Percentiles rank a stretch among this genome's conserved stretches.
These are phyloP conservation scores for Allantophomopsis lycopodina DNA, from an alignment of 2,329 filamentous ascomycete species.

Conservation along the genomic window DNA sequence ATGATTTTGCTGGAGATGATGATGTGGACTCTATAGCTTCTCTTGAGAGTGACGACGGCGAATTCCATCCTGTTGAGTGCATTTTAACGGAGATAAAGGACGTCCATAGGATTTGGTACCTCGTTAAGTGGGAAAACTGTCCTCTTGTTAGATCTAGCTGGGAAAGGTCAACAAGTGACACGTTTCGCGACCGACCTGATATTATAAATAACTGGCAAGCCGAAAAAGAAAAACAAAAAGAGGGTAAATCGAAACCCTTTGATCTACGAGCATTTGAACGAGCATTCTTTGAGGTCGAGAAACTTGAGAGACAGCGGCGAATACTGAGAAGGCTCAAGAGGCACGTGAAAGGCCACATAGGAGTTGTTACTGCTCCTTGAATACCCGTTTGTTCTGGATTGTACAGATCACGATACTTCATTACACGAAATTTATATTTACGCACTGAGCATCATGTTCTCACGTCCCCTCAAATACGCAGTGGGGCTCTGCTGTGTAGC, in stretches of 20 bases:
- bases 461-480: too few relatives aligned
- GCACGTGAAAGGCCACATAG: conserved; percentile 11
- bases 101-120: conserved; percentile 13
- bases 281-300: conserved; percentile 11
- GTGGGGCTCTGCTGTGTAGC: conserved; percentile 5
- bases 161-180: conserved; percentile 10
- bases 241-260: conserved; percentile 15
- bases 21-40: conserved; percentile 16
- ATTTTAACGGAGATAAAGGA: conserved; percentile 14
- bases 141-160: conserved; percentile 17
- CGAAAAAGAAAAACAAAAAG: conserved; percentile 13
- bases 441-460: too few relatives aligned
- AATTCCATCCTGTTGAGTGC: conserved; percentile 14
- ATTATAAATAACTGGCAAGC: conserved; percentile 14
- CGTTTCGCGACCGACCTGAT: conserved; percentile 10
- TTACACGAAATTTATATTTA: too few relatives aligned
- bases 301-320: conserved; percentile 11
- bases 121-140: conserved; percentile 20
- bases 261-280: conserved; percentile 14
- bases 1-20: conserved; percentile 3
- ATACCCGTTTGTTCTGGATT: neutral
- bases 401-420: too few relatives aligned
- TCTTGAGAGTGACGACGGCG: conserved; percentile 16
- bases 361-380: neutral
- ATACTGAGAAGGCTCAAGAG: conserved; percentile 14